Evolutionary conservation across 306 rosid genomes (phyloP).

Genomic region (Canavalia gladiata): DNA sequence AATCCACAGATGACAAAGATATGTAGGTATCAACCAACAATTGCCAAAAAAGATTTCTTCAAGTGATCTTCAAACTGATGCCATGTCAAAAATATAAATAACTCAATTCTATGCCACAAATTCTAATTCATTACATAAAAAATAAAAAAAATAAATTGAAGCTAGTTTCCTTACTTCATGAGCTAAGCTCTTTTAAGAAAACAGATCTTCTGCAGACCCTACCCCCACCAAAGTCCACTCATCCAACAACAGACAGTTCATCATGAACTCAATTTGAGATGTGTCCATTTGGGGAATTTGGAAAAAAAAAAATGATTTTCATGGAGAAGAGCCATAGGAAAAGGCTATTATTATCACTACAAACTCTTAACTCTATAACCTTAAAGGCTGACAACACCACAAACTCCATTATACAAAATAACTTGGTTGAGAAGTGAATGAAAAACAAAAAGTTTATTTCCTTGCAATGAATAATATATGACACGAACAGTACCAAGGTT

Average conservation of each 20-base stretch:
- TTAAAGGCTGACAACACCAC: background rate
- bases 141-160: background rate
- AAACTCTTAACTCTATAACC: background rate
- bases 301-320: background rate
- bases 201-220: background rate
- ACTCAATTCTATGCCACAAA: background rate
- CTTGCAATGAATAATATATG: background rate
- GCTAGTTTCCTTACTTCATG: background rate
- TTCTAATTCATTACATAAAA: background rate
- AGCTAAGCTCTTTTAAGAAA: conserved; percentile 1
- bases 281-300: background rate
- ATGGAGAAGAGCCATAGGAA: background rate
- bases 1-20: conserved; percentile 15
- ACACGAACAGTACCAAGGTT: background rate
- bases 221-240: background rate
- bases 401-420: background rate
- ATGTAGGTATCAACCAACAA: conserved; percentile 20
- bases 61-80: background rate
- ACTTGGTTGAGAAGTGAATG: conserved; percentile 8
- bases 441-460: background rate
- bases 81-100: background rate
- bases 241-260: background rate
- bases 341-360: background rate
- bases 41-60: conserved; percentile 29
- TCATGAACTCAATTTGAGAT: background rate